Evolutionary conservation across 2,329 filamentous ascomycete genomes (phyloP), one percentile per base, ranked within the genome.

Genomic region (Alternaria longipes): DNA sequence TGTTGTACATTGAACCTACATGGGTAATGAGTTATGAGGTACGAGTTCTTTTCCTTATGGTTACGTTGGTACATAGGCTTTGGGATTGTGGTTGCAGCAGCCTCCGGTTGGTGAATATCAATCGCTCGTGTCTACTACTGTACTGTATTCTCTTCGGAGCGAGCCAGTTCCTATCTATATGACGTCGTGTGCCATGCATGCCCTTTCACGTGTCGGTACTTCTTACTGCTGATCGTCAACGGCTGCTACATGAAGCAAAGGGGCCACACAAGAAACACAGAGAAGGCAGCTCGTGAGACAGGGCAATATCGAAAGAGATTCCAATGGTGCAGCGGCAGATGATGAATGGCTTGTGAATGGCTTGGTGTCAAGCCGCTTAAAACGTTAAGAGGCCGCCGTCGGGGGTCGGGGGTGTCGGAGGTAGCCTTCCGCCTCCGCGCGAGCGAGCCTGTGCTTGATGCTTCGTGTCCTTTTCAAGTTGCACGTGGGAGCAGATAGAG

Each of bases 401-500:
- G 44, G 38, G 51, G 56, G 54, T 42, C 50, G 58, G 59, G 47
- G 45, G 52, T 56, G 51, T 54, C 59, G 64, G 63, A 64, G 59
- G 51, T 59, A 59, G 56, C 51, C 56, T 42, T 59, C 58, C 46
- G 62, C 55, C 30, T 59, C 58, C 50, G 60, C 59, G 41, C 38
- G 55, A 32, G 50, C 34, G 55, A 41, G 50, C 34, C 63, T 57
- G 60, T 62, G 64, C 63, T 56, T 58, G 41, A 44, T 51, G 58
- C 60, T 56, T 57, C 60, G 57, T 60, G 57, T 50, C 57, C 57
- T 60, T 56, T 60, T 45, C 52, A 20, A 51, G 52, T 5, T 24
- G 22, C 44, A 32, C 11, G 6, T 50, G 5, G 34, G 38, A 12
- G 12, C 8, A 26, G 20, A 45, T 36, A 40, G 30, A 49, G 46